Evolutionary conservation across 1,284 basidiomycete species (phyloP).

Genomic region (Moesziomyces antarcticus): DNA sequence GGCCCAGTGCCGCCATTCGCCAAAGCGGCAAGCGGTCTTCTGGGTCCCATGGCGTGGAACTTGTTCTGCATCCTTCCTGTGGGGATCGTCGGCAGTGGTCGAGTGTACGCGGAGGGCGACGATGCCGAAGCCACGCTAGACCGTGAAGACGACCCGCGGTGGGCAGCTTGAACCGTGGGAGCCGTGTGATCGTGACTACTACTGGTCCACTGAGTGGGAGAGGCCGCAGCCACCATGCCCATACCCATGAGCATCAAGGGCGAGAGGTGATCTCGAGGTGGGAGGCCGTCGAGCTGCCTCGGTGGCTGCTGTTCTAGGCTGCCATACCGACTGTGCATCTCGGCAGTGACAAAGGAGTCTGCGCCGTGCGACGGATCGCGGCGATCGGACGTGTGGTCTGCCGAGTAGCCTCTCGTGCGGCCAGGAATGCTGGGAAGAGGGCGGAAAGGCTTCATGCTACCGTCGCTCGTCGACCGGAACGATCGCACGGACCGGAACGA

Average conservation of each 20-base stretch:
- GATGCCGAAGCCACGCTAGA: constrained; percentile 1
- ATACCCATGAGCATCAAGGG: constrained; percentile 26
- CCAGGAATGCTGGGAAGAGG: constrained; percentile 9
- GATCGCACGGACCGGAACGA: constrained; percentile 20
- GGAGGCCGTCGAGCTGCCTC: constrained; percentile 9
- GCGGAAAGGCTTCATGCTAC: constrained; percentile 8
- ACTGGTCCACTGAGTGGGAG: constrained; percentile 15
- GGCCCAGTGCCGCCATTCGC: neutral
- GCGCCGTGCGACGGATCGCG: constrained; percentile 5
- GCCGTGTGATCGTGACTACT: constrained; percentile 10
- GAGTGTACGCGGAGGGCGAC: constrained; percentile 1
- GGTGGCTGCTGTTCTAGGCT: neutral
- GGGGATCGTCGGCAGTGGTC: constrained; percentile 14
- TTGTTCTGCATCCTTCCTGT: neutral
- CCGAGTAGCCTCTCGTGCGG: constrained; percentile 8
- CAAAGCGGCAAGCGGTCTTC: neutral
- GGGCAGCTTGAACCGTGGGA: neutral
- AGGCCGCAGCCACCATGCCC: constrained; percentile 16
- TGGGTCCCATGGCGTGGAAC: neutral
- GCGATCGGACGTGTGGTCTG: constrained; percentile 6
- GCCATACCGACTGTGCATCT: constrained; percentile 3
- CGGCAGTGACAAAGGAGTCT: constrained; percentile 13
- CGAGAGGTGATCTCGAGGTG: constrained; percentile 11
- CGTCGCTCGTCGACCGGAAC: constrained; percentile 24
- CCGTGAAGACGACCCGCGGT: neutral